Percentiles rank a stretch among this genome's conserved stretches.
phyloP scores from a whole-genome alignment of 345 rosid genomes.

The Arabidopsis thaliana region TAIR10.1 NC_003070.9:13062501-13063000 shows the following conservation, averaged over 20 bases:
- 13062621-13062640: conserved; percentile 63
- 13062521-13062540: no score
- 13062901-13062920: conserved; percentile 52
- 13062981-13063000: conserved; percentile 54
- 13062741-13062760: neutral
- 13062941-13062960: neutral
- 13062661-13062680: conserved; percentile 64
- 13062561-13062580: neutral
- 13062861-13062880: conserved; percentile 67
- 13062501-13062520: no score
- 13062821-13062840: conserved; percentile 62
- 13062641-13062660: conserved; percentile 67
- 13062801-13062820: conserved; percentile 67
- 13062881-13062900: conserved; percentile 69
- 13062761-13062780: conserved; percentile 42
- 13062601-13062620: conserved; percentile 71
- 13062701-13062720: neutral
- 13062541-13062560: neutral
- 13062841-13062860: conserved; percentile 76
- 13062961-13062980: neutral
- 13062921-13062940: neutral
- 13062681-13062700: neutral
- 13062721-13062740: neutral
- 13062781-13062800: conserved; percentile 71
- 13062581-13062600: conserved; percentile 39